These are phyloP conservation scores for Calamus simplicifolius DNA, from an alignment of 176 grass and related monocot species.

Conservation along the genomic window DNA sequence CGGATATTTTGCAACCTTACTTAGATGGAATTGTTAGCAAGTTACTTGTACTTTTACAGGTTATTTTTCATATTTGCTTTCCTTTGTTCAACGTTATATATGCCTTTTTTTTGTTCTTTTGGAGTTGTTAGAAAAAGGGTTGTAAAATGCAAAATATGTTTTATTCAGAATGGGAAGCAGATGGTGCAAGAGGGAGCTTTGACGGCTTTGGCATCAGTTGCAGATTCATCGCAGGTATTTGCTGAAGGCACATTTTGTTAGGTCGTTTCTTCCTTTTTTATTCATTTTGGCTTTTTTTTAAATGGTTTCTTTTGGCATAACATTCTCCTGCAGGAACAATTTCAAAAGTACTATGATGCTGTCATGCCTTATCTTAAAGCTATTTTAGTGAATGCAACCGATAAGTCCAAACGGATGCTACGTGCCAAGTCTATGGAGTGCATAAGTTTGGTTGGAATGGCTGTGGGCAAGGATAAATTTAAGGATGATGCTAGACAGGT, in stretches of 20 bases:
- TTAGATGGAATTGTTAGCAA: conserved; percentile 90
- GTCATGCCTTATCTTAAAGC: conserved; percentile 98
- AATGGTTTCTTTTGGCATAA: neutral
- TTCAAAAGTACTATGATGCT: conserved; percentile 96
- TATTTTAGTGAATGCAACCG: conserved; percentile 96
- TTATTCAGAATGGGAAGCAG: conserved; percentile 82
- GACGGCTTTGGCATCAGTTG: conserved; percentile 95
- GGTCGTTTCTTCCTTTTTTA: neutral
- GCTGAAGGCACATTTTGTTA: neutral
- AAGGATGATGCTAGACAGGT: conserved; percentile 98
- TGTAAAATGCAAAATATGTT: neutral
- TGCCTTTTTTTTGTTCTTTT: no score
- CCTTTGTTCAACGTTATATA: neutral
- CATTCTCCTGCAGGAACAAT: conserved; percentile 58
- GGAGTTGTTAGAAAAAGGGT: no score
- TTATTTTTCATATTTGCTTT: conserved; percentile 1
- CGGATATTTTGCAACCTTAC: conserved; percentile 87
- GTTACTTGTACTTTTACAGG: conserved; percentile 95
- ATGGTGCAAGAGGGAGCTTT: conserved; percentile 99
- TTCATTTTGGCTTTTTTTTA: neutral
- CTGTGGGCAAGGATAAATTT: conserved; percentile 98
- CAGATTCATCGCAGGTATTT: conserved; percentile 96
- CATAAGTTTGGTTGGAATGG: conserved; percentile 99
- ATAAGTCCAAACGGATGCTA: conserved; percentile 98
- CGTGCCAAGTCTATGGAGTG: conserved; percentile 99